These are phyloP conservation scores for Termitomyces sp. DNA, from an alignment of 768 basidiomycete genomes.

Conservation along the genomic window DNA sequence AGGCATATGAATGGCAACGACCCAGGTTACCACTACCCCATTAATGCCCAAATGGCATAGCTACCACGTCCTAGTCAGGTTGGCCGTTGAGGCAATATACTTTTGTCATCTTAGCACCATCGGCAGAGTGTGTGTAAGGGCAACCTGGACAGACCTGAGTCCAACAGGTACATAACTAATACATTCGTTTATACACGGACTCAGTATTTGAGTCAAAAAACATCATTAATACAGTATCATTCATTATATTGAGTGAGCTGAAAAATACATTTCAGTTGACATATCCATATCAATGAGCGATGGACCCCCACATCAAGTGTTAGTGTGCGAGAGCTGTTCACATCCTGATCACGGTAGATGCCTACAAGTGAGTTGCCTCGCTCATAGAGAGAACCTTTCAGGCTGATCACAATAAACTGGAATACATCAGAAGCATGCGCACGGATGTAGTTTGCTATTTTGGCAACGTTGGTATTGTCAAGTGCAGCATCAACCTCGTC, in stretches of 20 bases:
- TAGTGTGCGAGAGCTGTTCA: constrained; percentile 87
- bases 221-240: not conserved
- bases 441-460: constrained; percentile 91
- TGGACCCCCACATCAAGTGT: constrained; percentile 73
- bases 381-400: constrained; percentile 92
- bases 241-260: constrained; percentile 3
- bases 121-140: too few relatives aligned
- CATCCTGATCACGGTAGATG: constrained; percentile 90
- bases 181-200: too few relatives aligned
- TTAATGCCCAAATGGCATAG: too few relatives aligned
- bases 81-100: too few relatives aligned
- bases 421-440: constrained; percentile 77
- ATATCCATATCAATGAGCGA: not conserved
- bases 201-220: too few relatives aligned
- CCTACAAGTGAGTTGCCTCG: constrained; percentile 87
- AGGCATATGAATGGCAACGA: too few relatives aligned
- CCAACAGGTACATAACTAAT: too few relatives aligned
- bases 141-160: too few relatives aligned
- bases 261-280: not conserved
- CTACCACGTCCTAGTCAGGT: too few relatives aligned
- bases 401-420: constrained; percentile 96
- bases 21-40: too few relatives aligned
- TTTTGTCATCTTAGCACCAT: too few relatives aligned
- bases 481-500: constrained; percentile 98
- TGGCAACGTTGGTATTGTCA: constrained; percentile 98